Percentiles rank a stretch among this genome's conserved stretches.
Evolutionary conservation across 2,329 filamentous ascomycete species (phyloP).

Genomic region (Trichoderma harzianum): DNA sequence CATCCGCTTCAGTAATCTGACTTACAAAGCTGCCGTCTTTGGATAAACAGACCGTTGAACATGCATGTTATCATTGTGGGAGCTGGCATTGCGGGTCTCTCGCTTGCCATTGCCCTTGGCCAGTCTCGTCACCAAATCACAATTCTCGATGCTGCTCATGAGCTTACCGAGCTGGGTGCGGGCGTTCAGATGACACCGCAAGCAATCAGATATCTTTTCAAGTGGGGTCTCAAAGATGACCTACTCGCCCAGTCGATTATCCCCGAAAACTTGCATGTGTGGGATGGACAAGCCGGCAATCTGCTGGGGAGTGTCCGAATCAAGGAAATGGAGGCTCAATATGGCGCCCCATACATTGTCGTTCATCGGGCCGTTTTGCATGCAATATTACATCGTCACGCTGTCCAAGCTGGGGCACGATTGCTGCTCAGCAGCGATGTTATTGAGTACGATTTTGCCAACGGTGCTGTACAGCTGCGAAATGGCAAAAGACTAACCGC

Average conservation of each 20-base stretch:
- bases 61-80: constrained; percentile 40
- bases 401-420: constrained; percentile 26
- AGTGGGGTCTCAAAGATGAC: constrained; percentile 29
- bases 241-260: constrained; percentile 21
- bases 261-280: constrained; percentile 24
- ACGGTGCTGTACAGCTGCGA: constrained; percentile 22
- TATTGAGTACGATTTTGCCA: constrained; percentile 23
- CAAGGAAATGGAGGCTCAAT: constrained; percentile 24
- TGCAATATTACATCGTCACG: constrained; percentile 29
- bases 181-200: constrained; percentile 34
- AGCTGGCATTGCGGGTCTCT: constrained; percentile 43
- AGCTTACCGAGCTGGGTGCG: constrained; percentile 39
- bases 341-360: constrained; percentile 34
- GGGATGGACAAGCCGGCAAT: constrained; percentile 27
- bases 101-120: constrained; percentile 37
- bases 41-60: background rate
- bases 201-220: constrained; percentile 29
- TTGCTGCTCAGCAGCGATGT: constrained; percentile 27
- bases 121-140: constrained; percentile 44
- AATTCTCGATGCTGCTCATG: constrained; percentile 45
- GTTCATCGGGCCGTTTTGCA: constrained; percentile 37
- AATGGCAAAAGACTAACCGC: constrained; percentile 26
- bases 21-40: background rate
- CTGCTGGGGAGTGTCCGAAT: constrained; percentile 22
- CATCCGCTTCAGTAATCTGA: background rate